These are phyloP conservation scores for cucumber (Cucumis sativus) DNA, from an alignment of 306 rosid species.

Conservation along the genomic window Cucumber_9930_V3 NC_026659.2:26250501-26251000, in stretches of 20 bases:
- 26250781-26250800: conserved; percentile 88
- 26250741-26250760: conserved; percentile 91
- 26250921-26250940: background rate
- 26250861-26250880: background rate
- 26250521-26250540: background rate
- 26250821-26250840: background rate
- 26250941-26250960: background rate
- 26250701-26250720: conserved; percentile 95
- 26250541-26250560: background rate
- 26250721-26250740: conserved; percentile 90
- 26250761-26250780: conserved; percentile 97
- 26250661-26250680: background rate
- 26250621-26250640: background rate
- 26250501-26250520: background rate
- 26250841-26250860: background rate
- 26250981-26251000: background rate
- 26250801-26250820: background rate
- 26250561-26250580: background rate
- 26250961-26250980: background rate
- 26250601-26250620: background rate
- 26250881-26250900: background rate
- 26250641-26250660: background rate
- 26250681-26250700: conserved; percentile 20
- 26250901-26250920: background rate
- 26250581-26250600: background rate